Evolutionary conservation across 768 basidiomycete genomes (phyloP), one percentile per base, ranked within the genome.

Genomic region (Pleurotus tuber-regium): DNA sequence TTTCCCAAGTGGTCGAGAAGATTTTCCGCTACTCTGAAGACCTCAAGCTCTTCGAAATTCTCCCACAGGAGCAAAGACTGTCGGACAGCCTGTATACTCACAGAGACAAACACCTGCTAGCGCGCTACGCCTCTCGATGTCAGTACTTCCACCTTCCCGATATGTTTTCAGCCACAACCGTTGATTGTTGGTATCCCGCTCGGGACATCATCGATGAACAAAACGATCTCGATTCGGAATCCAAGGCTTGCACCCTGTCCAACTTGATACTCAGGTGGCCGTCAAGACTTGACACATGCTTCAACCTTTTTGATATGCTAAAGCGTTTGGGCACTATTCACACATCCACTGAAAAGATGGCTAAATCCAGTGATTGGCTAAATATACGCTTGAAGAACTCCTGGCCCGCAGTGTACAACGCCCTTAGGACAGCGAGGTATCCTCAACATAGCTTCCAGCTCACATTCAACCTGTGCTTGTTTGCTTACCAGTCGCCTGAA

Each of bases 391-490:
- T 69, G 6, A 35, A 57, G 0, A 41, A 51, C 0, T 50, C 57
- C 4, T 73, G 67, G 61, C 50, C 72, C 28, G 47, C 61, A 11
- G 39, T 60, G 1, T 72, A 70, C 38, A 43, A 66, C n/a, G 40
- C 60, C 5, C 62, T 63, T 19, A 64, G 63, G 36, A n/a, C 8
- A 11, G 24, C 38, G 23, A 12, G 48, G 1, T 52, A 48, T 18
- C 5, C 18, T 9, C 28, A 54, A 21, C 52, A 62, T 36, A 57
- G 55, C 49, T 59, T 25, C 12, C 59, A 54, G 14, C 19, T 73
- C 8, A 42, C 61, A 9, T 74, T 74, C 41, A 59, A 63, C 3
- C 55, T 73, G 4, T 57, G 68, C 3, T 60, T 68, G 1, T 61
- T 71, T 60, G 61, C 56, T 10, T 73, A 69, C 54, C 41, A 44